Base-by-base conservation (phyloP, 1,139 yeast species). In the Yamadazyma oceani region DNA sequence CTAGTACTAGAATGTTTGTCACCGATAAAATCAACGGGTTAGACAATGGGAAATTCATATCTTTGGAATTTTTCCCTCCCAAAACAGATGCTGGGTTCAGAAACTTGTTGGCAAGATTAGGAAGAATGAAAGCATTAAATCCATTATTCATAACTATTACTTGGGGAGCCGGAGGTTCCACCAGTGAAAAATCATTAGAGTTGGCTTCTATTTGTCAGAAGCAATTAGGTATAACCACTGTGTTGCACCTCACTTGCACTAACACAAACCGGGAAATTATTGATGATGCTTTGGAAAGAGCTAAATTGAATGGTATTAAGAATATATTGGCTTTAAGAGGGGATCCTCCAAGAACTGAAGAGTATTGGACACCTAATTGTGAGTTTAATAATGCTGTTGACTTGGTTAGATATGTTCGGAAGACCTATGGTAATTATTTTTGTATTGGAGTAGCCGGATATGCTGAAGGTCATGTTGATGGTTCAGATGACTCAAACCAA, bases 161-260 rank as follows among this genome's bases (percentile, higher is more conserved):
- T 0, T 92, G 98, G 97, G 98, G 98, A 21, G 97, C 98, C 7
- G 97, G 97, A 27, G 98, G 98, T 2, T 82, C 95, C 3, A 89
- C 97, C 4, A 81, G 94, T 37, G 84, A 79, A 39, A 89, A 88
- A 63, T 85, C 97, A 0, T 64, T 92, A 43, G 94, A 86, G 35
- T 68, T 92, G 41, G 96, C 97, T 0, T 69, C 79, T 14, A 75
- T 87, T 2, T 85, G 95, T 53, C 88, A 85, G 52, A 69, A 76
- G 36, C 86, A 83, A 37, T 69, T 89, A 41, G 87, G 86, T 2
- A 66, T 90, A 19, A 87, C 96, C 10, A 88, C 96, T 0, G 90
- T 96, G 45, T 75, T 94, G 64, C 99, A 92, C 61, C 70, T 92
- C 60, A 92, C 99, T 0, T 94, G 98, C 60, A 94, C 99, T 17